These are phyloP conservation scores for Penicillium sp. DNA, from an alignment of 2,329 filamentous ascomycete species.

Conservation along the genomic window DNA sequence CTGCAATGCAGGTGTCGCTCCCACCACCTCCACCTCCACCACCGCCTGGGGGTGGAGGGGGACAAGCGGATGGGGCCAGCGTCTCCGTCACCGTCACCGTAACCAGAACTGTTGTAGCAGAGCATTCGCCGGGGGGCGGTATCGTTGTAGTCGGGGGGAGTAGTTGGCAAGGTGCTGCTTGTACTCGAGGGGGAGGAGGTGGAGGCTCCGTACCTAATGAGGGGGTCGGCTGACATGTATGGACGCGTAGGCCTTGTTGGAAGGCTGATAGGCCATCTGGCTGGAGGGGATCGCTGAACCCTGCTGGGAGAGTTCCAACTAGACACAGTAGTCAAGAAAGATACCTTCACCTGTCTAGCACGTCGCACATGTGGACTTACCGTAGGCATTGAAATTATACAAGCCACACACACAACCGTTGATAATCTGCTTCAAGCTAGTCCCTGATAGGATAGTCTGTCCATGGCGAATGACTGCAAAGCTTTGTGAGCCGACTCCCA, in stretches of 20 bases:
- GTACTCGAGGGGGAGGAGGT: not conserved
- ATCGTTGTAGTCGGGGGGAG: not conserved
- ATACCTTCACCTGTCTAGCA: not conserved
- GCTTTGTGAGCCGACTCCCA: conserved; percentile 46
- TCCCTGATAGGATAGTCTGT: conserved; percentile 29
- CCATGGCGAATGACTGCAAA: conserved; percentile 45
- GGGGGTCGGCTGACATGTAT: conserved; percentile 24
- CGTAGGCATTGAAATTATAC: conserved; percentile 48
- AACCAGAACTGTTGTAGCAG: conserved; percentile 1
- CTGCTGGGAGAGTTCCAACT: conserved; percentile 28
- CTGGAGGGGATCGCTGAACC: conserved; percentile 19
- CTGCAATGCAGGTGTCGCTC: conserved; percentile 23
- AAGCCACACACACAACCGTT: conserved; percentile 21
- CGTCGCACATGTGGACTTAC: not conserved
- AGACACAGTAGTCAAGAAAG: not conserved
- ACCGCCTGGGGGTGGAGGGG: not conserved
- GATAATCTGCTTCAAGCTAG: conserved; percentile 21
- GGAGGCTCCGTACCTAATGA: conserved; percentile 24
- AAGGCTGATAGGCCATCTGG: conserved; percentile 24
- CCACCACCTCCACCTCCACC: not conserved
- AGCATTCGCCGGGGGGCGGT: not conserved
- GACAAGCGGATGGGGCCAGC: not conserved
- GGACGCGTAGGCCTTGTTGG: conserved; percentile 20
- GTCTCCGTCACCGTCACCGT: conserved; percentile 9
- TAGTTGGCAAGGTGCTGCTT: not conserved